phyloP scores from a whole-genome alignment of 2,329 filamentous ascomycete genomes.

The Sporothrix humicola region DNA sequence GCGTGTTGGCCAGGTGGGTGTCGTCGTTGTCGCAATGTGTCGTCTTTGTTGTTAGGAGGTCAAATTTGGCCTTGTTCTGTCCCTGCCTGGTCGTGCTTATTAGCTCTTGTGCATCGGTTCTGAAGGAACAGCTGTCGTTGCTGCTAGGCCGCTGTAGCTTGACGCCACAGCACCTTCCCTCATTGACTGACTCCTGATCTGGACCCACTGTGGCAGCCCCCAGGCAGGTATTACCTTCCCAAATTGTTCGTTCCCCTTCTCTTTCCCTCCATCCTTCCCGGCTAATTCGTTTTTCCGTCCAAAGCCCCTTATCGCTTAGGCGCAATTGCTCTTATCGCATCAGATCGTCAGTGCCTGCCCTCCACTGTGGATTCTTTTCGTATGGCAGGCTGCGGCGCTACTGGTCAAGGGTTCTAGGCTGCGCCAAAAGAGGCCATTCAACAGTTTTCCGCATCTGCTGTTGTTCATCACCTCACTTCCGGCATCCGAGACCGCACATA shows the following conservation, averaged over 20 bases:
- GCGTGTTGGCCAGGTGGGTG: slow-evolving; percentile 1
- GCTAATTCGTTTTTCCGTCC: slow-evolving; percentile 30
- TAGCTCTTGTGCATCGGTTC: neutral
- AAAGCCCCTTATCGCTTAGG: slow-evolving; percentile 19
- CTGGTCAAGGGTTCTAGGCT: neutral
- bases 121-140: slow-evolving; percentile 22
- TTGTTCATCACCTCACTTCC: slow-evolving; percentile 22
- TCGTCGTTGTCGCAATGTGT: slow-evolving; percentile 35
- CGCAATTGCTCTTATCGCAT: slow-evolving; percentile 29
- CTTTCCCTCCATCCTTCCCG: neutral
- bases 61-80: slow-evolving; percentile 14
- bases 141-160: neutral
- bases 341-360: slow-evolving; percentile 1
- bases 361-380: neutral
- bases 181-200: neutral
- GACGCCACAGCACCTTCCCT: neutral
- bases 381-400: neutral
- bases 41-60: slow-evolving; percentile 27
- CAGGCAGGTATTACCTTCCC: neutral
- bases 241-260: neutral
- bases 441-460: slow-evolving; percentile 23
- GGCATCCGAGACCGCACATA: slow-evolving; percentile 26
- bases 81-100: neutral
- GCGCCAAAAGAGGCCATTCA: slow-evolving; percentile 25
- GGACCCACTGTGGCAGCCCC: neutral